A percentile compares a stretch with the other conserved stretches of the same genome.
These are phyloP conservation scores for Mycena maculata DNA, from an alignment of 768 basidiomycete genomes.

Conservation along the genomic window DNA sequence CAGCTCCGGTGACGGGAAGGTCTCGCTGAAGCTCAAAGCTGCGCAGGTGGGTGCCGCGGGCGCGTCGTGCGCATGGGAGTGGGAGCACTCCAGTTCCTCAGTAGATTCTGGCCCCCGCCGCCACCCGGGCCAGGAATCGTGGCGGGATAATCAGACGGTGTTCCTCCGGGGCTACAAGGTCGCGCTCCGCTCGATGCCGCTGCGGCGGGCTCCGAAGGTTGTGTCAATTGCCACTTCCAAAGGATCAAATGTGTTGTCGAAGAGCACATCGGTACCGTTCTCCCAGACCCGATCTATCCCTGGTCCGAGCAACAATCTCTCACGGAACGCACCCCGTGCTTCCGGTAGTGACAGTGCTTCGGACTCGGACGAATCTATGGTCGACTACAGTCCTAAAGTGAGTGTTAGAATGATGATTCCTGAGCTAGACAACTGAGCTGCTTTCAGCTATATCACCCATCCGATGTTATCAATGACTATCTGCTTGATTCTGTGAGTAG, in stretches of 20 bases:
- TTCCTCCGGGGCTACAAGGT: slow-evolving; percentile 34
- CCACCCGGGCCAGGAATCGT: not conserved
- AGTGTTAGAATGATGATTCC: not conserved
- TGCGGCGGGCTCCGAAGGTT: not conserved
- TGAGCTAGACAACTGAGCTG: not conserved
- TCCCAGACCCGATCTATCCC: not conserved
- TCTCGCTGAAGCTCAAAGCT: slow-evolving; percentile 26
- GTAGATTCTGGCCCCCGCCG: not conserved
- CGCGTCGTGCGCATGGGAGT: slow-evolving; percentile 16
- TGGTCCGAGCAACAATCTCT: not conserved
- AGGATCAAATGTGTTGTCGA: not conserved
- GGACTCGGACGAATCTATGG: not conserved
- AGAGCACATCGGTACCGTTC: not conserved
- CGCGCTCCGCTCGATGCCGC: not conserved
- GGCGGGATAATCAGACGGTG: slow-evolving; percentile 25
- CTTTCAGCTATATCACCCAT: not conserved
- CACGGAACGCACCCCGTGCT: not conserved
- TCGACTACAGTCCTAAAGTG: not conserved
- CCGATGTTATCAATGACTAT: not conserved
- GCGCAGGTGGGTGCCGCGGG: not conserved
- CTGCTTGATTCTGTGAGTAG: slow-evolving; percentile 2
- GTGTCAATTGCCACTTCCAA: slow-evolving; percentile 1
- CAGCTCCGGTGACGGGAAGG: not conserved
- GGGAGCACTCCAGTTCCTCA: slow-evolving; percentile 10
- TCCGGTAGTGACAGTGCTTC: not conserved